Base-by-base conservation (phyloP, 768 basidiomycete species). In the Boletus pseudo-olivaceus region DNA sequence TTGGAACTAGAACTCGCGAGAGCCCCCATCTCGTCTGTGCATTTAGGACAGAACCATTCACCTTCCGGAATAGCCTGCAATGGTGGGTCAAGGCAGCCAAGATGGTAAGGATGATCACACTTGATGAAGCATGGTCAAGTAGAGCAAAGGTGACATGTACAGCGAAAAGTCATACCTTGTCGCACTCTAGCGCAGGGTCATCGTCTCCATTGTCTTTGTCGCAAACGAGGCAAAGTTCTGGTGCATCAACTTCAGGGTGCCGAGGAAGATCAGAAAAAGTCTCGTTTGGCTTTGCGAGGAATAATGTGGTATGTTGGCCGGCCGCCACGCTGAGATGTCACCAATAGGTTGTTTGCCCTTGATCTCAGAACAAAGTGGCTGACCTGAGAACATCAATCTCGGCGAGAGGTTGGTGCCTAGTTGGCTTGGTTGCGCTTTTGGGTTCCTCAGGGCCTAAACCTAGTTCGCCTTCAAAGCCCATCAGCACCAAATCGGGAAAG, bases 61-160 rank as follows among this genome's bases (percentile, higher is more conserved):
- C 90, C 95, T 33, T 89, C 87, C 0, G 95, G 95, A 17, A 95
- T 75, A 5, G 78, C 82, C 15, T 73, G 68, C 43, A 98, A 72
- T 2, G 93, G 91, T 17, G 93, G 93, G 40, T 76, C 73, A 42
- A 95, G 81, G 69, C 95, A 98, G 12, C 76, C 77, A 14, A 90
- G 76, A 69, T 98, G 95, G 69, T 88, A 96, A 1, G 93, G 90
- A 40, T 80, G 77, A 66, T 98, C 95, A 66, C 95, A 98, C 90
- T 96, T 54, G 51, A 10, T 14, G 29, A 49, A 34, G 32, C 23
- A 43, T 41, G 23, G 51, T 61, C 40, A 57, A 49, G 51, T 23
- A 45, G 5, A 20, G 44, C 26, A 39, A 39, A 38, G 43, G 7
- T 17, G 47, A 44, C 4, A 27, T 47, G 32, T 27, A 53, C 19